phyloP scores from a whole-genome alignment of 2,329 filamentous ascomycete species.

The Penicillium sp. region DNA sequence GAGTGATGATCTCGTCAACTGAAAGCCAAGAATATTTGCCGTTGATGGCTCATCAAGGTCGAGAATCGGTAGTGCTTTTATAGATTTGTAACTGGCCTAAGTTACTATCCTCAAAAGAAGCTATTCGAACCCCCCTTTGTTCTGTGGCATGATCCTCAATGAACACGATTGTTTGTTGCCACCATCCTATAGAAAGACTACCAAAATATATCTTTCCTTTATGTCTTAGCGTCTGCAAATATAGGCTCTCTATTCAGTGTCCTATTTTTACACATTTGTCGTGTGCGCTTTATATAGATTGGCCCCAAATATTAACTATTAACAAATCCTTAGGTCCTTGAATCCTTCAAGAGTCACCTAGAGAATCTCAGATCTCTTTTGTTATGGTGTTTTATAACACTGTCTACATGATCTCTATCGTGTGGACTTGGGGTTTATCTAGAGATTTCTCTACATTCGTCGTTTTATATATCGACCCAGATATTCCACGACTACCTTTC shows the following conservation, averaged over 20 bases:
- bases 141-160: neutral
- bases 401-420: neutral
- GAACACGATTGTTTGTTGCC: neutral
- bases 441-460: neutral
- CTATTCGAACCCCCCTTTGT: neutral
- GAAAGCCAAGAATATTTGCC: neutral
- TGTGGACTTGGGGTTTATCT: neutral
- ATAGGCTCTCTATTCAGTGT: neutral
- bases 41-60: neutral
- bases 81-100: neutral
- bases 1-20: neutral
- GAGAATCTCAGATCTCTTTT: neutral
- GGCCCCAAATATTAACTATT: neutral
- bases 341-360: neutral
- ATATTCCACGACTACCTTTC: neutral
- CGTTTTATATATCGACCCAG: neutral
- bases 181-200: neutral
- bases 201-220: neutral
- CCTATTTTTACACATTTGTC: neutral
- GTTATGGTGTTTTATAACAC: neutral
- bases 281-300: neutral
- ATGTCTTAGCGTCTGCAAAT: neutral
- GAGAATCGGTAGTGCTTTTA: neutral
- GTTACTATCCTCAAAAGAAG: neutral
- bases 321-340: neutral